These are phyloP conservation scores for Xylariaceae sp. DNA, from an alignment of 2,329 filamentous ascomycete species.

Conservation along the genomic window DNA sequence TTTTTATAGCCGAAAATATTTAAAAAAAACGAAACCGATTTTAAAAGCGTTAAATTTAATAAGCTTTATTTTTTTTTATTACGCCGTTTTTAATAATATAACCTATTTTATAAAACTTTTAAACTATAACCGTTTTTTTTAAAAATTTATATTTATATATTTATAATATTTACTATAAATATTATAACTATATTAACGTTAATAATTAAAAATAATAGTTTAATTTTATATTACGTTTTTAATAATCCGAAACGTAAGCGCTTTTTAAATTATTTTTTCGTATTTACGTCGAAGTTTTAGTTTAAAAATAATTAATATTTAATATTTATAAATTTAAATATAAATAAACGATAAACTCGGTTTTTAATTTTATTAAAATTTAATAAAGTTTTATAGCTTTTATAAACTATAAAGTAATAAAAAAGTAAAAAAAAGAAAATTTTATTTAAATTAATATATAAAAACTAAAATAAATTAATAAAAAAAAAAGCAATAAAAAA, in stretches of 20 bases:
- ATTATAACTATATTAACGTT: neutral
- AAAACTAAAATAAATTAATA: neutral
- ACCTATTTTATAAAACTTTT: neutral
- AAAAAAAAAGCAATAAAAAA: neutral
- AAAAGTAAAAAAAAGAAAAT: neutral
- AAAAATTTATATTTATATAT: neutral
- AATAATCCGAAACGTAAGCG: neutral
- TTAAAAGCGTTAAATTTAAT: neutral
- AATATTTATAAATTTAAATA: neutral
- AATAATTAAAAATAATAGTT: neutral
- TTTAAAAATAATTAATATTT: neutral
- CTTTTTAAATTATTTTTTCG: neutral
- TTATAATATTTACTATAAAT: neutral
- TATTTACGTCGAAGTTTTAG: neutral
- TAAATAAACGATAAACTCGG: neutral
- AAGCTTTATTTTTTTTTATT: neutral
- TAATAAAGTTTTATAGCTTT: neutral
- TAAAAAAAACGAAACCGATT: neutral
- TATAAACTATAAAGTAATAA: neutral
- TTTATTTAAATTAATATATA: neutral
- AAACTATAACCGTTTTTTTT: neutral
- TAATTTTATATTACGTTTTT: neutral
- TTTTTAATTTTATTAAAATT: neutral
- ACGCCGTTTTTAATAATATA: neutral
- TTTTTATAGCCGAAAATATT: neutral